Conservation (phyloP, 108 stramenopile genomes). For the Skeletonema grethae region DNA sequence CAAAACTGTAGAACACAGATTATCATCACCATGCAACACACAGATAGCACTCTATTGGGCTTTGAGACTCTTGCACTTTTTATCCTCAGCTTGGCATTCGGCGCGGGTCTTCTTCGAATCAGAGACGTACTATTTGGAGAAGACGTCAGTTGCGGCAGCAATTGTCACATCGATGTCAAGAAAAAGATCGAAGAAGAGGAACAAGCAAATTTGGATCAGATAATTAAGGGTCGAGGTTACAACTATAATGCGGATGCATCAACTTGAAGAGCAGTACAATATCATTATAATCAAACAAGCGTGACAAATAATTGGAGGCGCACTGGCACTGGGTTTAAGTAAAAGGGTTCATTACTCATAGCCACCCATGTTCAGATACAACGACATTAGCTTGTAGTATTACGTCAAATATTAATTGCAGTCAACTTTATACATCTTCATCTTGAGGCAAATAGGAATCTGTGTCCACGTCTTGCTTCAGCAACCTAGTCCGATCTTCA, state of each 20-base stretch:
- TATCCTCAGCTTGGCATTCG: slow-evolving; percentile 3
- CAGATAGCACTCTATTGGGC: not conserved
- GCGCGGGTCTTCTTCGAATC: not conserved
- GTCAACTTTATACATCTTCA: too few species aligned
- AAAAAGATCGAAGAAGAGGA: slow-evolving; percentile 11
- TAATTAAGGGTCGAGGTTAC: not conserved
- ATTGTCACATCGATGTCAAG: not conserved
- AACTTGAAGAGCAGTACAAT: not conserved
- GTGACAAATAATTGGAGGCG: not conserved
- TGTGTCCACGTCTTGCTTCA: too few species aligned
- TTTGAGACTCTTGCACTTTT: slow-evolving; percentile 4
- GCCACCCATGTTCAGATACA: too few species aligned
- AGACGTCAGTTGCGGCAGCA: not conserved
- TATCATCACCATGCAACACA: not conserved
- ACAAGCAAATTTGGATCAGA: slow-evolving; percentile 2
- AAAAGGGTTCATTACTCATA: too few species aligned
- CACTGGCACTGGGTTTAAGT: too few species aligned
- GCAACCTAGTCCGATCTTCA: not conserved
- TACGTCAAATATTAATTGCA: too few species aligned
- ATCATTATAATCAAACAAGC: not conserved
- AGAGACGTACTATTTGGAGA: not conserved
- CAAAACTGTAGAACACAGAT: not conserved
- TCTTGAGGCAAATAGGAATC: too few species aligned
- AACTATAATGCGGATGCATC: not conserved
- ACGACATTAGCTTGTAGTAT: too few species aligned